phyloP scores from a whole-genome alignment of 352 stramenopile species.

The Phytopythium kandeliae region DNA sequence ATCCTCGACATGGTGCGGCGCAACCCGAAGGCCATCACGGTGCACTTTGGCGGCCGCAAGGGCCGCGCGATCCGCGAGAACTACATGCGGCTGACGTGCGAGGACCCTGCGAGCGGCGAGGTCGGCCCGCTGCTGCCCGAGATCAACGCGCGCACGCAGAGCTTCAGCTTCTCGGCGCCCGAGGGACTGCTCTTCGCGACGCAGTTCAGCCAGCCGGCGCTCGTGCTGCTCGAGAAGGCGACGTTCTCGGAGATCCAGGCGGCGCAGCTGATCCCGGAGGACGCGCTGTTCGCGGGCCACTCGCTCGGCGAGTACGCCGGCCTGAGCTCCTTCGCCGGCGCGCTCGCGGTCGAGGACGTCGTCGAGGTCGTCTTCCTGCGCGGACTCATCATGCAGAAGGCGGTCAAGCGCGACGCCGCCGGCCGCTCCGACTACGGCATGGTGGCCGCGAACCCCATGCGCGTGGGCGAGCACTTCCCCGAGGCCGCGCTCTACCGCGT shows the following conservation, averaged over 20 bases:
- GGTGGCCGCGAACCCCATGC: conserved; percentile 78
- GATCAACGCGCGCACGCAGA: conserved; percentile 77
- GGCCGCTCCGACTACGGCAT: conserved; percentile 85
- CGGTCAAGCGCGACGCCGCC: conserved; percentile 45
- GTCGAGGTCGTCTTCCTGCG: conserved; percentile 83
- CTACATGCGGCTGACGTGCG: conserved; percentile 72
- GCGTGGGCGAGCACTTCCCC: conserved; percentile 66
- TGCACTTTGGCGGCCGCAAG: conserved; percentile 83
- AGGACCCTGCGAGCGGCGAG: conserved; percentile 53
- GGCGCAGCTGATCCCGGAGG: conserved; percentile 63
- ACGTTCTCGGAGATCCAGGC: conserved; percentile 79
- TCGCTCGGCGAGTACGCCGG: conserved; percentile 88
- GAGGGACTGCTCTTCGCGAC: conserved; percentile 81
- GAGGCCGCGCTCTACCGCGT: conserved; percentile 64
- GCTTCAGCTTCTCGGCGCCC: conserved; percentile 73
- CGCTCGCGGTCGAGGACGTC: conserved; percentile 63
- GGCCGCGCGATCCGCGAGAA: conserved; percentile 80
- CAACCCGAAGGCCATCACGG: conserved; percentile 78
- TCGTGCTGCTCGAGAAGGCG: conserved; percentile 82
- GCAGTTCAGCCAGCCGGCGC: conserved; percentile 79
- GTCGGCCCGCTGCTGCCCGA: conserved; percentile 65
- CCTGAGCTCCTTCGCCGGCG: conserved; percentile 70
- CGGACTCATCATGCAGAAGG: conserved; percentile 60
- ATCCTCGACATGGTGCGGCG: conserved; percentile 86
- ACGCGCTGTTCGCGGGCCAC: conserved; percentile 77